Base-by-base conservation (phyloP, 257 asterid genomes). In the Nyctanthes arbortristis region DNA sequence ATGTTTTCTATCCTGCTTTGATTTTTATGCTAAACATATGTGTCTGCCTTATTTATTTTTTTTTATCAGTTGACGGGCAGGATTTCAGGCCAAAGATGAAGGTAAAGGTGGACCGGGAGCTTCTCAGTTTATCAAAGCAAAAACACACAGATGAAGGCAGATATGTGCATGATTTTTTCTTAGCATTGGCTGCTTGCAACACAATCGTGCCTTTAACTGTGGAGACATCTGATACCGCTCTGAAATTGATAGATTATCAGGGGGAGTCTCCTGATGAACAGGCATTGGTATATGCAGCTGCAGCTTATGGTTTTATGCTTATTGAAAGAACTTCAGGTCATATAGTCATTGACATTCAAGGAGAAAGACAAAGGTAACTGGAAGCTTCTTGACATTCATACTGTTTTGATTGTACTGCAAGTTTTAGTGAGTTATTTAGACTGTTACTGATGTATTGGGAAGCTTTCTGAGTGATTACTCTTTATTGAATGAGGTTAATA, bases 221-320 rank as follows among this genome's bases (percentile, higher is more conserved):
- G 20, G 97, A 86, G 61, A 87, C 97, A 30, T 68, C 95, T 55
- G 97, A 91, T 84, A 96, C 99, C 68, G 68, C 85, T 65, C 78
- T 84, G 31, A 94, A 81, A 77, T 70, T 89, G 85, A 81, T 94
- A 32, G 97, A 94, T 66, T 94, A 89, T 78, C 98, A 94, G 64
- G 99, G 99, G 58, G 99, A 94, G 79, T 94, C 99, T 63, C 99
- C 99, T 4, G 99, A 94, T 82, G 99, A 94, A 75, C 99, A 94
- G 84, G 97, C 99, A 66, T 79, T 94, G 84, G 98, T 82, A 39
- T 91, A 88, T 84, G 98, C 99, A 54, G 97, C 99, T 72, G 99
- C 98, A 13, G 78, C 95, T 24, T 91, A 91, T 75, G 99, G 99
- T 54, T 94, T 89, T n/a, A n/a, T n/a, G n/a, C 98, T 94, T 49